These are phyloP conservation scores for Chenopodium berlandieri DNA, from an alignment of 148 eudicot genomes.

Conservation along the genomic window DNA sequence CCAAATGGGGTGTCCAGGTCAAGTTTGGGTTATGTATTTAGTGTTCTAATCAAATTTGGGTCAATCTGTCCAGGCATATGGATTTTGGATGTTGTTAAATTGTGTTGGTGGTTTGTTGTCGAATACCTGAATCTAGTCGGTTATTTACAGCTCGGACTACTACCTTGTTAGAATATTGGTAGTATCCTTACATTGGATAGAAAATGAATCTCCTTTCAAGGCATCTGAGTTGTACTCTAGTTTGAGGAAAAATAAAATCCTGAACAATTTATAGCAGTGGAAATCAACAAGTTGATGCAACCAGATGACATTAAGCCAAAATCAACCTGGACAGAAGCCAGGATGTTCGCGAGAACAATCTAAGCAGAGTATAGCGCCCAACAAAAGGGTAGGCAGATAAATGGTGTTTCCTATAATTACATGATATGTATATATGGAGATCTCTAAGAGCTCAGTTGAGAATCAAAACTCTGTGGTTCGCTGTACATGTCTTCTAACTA, in stretches of 20 bases:
- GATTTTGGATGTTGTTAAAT: too few relatives aligned
- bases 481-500: constrained; percentile 29
- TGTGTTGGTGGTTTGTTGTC: too few relatives aligned
- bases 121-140: too few relatives aligned
- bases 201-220: too few relatives aligned
- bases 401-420: constrained; percentile 11
- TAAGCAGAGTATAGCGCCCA: background rate
- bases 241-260: background rate
- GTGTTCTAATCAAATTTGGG: too few relatives aligned
- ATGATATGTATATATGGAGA: constrained; percentile 4
- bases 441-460: background rate
- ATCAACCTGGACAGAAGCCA: background rate
- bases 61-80: too few relatives aligned
- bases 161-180: too few relatives aligned
- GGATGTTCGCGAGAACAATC: background rate
- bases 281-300: background rate
- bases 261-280: background rate
- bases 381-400: background rate
- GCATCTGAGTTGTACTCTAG: background rate
- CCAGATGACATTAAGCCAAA: background rate
- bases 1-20: too few relatives aligned
- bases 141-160: too few relatives aligned
- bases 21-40: too few relatives aligned
- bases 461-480: constrained; percentile 29
- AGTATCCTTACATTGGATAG: too few relatives aligned